These are phyloP conservation scores for Obelidium mucronatum DNA, from an alignment of 192 early-diverging fungal genomes.

Conservation along the genomic window DNA sequence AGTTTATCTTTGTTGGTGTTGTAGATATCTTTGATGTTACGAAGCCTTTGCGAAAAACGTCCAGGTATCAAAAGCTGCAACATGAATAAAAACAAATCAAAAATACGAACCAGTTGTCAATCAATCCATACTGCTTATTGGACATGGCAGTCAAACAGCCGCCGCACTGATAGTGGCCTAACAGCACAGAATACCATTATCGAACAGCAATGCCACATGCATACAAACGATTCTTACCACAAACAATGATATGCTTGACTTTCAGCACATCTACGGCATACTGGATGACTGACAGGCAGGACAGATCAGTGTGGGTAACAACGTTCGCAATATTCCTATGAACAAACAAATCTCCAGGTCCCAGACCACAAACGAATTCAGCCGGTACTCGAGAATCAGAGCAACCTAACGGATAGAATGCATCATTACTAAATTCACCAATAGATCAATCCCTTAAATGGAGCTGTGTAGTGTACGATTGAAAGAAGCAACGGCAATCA, in stretches of 20 bases:
- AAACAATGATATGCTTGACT: conserved; percentile 94
- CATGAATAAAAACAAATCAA: neutral
- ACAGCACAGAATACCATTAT: too few species aligned
- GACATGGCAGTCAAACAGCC: conserved; percentile 53
- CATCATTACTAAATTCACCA: too few species aligned
- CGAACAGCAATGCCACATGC: too few species aligned
- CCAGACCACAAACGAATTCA: conserved; percentile 66
- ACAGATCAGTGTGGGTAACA: conserved; percentile 82
- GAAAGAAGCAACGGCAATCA: too few species aligned
- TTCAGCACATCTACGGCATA: conserved; percentile 92
- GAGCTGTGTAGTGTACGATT: too few species aligned
- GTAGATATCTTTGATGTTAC: conserved; percentile 49
- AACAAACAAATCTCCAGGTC: conserved; percentile 93
- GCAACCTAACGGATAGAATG: too few species aligned
- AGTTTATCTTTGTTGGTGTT: conserved; percentile 28
- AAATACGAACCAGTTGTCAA: conserved; percentile 50
- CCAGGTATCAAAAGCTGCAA: neutral
- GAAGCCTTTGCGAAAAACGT: too few species aligned
- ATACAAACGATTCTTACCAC: too few species aligned
- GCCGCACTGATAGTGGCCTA: conserved; percentile 54
- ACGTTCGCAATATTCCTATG: conserved; percentile 98
- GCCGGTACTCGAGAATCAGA: conserved; percentile 93
- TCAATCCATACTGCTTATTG: conserved; percentile 49
- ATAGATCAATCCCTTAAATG: too few species aligned
- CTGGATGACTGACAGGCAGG: conserved; percentile 84